phyloP scores from a whole-genome alignment of 345 rosid genomes.

The Brassica carinata region DNA sequence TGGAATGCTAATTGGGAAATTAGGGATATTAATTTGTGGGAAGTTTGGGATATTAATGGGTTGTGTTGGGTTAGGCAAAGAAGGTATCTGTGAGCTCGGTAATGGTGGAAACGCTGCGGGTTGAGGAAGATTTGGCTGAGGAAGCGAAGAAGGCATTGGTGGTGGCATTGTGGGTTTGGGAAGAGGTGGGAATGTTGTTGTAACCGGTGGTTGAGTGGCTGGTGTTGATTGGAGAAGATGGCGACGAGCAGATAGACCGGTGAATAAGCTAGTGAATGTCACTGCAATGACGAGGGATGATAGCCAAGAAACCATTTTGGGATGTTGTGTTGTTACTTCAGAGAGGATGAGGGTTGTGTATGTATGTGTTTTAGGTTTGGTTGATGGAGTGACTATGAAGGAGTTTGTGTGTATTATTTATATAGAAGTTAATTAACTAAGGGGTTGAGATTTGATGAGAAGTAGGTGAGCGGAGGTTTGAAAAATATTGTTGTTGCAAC shows the following conservation, averaged over 20 bases:
- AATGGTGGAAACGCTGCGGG: constrained; percentile 33
- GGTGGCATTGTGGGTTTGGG: constrained; percentile 33
- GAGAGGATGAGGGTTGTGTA: neutral
- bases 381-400: constrained; percentile 21
- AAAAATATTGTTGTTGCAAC: constrained; percentile 25
- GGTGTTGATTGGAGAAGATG: constrained; percentile 39
- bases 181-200: constrained; percentile 34
- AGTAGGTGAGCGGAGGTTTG: constrained; percentile 14
- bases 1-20: constrained; percentile 33
- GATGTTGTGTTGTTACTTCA: neutral
- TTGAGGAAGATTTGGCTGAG: constrained; percentile 21
- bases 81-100: constrained; percentile 18
- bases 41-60: constrained; percentile 36
- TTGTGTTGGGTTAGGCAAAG: constrained; percentile 37
- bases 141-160: constrained; percentile 23
- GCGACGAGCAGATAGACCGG: constrained; percentile 30
- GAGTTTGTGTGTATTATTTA: constrained; percentile 19
- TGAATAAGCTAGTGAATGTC: constrained; percentile 35
- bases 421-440: neutral
- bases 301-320: constrained; percentile 23
- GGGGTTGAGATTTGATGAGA: constrained; percentile 31
- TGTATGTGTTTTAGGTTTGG: neutral
- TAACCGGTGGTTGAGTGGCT: constrained; percentile 19
- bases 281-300: constrained; percentile 32
- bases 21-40: constrained; percentile 38